phyloP scores from a whole-genome alignment of 345 rosid genomes.

The Psidium guajava region DNA sequence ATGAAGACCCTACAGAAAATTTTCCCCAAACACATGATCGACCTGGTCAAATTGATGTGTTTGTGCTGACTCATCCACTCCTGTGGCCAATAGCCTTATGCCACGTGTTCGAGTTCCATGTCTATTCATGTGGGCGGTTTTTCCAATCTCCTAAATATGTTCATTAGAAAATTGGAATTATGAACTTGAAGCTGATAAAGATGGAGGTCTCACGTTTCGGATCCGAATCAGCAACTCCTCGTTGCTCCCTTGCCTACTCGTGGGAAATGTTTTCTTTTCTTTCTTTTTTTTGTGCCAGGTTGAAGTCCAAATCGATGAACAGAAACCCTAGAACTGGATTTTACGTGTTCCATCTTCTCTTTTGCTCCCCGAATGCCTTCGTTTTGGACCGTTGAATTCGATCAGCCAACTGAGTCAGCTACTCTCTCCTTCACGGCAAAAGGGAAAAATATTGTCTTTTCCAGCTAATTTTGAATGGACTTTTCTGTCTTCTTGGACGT shows the following conservation, averaged over 20 bases:
- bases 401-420: background rate
- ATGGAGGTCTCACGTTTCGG: background rate
- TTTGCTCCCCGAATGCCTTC: background rate
- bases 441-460: background rate
- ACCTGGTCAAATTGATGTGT: background rate
- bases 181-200: background rate
- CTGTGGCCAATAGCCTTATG: background rate
- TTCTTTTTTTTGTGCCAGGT: background rate
- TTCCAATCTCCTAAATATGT: no score
- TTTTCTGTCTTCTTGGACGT: background rate
- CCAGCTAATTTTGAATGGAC: background rate
- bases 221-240: constrained; percentile 13
- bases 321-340: background rate
- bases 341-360: background rate
- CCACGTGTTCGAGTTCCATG: background rate
- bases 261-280: background rate
- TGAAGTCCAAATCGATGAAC: background rate
- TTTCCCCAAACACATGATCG: background rate
- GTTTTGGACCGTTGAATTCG: background rate
- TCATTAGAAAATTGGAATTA: background rate
- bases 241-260: background rate
- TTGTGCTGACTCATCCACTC: background rate
- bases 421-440: background rate
- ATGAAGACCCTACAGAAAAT: background rate
- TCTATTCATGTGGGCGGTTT: no score